Evolutionary conservation across 2,329 filamentous ascomycete species (phyloP).

Genomic region (Thelonectria rubi): DNA sequence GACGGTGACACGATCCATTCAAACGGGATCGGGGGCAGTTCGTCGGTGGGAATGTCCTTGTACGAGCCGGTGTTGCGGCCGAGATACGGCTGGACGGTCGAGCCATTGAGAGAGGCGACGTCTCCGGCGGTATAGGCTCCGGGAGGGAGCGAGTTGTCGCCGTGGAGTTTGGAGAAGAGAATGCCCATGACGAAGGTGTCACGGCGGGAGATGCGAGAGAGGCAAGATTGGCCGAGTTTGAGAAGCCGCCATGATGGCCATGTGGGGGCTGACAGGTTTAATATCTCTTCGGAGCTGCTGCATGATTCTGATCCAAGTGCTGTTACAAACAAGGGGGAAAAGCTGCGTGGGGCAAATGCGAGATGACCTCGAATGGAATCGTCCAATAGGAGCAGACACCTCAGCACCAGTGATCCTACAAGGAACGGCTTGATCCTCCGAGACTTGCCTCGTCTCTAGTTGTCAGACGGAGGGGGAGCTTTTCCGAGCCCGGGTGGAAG

Average conservation of each 20-base stretch:
- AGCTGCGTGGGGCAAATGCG: conserved; percentile 13
- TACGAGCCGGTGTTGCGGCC: conserved; percentile 36
- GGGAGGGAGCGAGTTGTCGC: conserved; percentile 15
- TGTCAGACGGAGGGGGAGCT: no score
- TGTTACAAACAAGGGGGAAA: conserved; percentile 2
- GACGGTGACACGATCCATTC: conserved; percentile 38
- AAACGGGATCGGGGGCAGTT: conserved; percentile 34
- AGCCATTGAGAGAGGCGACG: conserved; percentile 20
- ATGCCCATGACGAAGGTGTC: conserved; percentile 24
- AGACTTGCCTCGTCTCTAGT: no score
- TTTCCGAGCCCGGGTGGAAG: no score
- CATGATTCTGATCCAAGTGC: neutral
- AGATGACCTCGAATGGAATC: conserved; percentile 4
- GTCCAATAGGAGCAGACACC: neutral
- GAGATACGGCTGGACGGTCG: conserved; percentile 32
- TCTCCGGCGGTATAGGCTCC: conserved; percentile 20
- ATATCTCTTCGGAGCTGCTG: neutral
- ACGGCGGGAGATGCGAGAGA: neutral
- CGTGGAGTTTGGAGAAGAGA: conserved; percentile 28
- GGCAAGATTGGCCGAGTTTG: neutral
- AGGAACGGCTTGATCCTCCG: no score
- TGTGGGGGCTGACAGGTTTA: neutral
- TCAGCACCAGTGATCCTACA: no score
- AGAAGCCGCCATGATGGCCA: neutral
- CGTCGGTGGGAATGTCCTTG: conserved; percentile 1